phyloP scores from a whole-genome alignment of 371 early-diverging fungal genomes.

The Enterocytospora artemiae region DNA sequence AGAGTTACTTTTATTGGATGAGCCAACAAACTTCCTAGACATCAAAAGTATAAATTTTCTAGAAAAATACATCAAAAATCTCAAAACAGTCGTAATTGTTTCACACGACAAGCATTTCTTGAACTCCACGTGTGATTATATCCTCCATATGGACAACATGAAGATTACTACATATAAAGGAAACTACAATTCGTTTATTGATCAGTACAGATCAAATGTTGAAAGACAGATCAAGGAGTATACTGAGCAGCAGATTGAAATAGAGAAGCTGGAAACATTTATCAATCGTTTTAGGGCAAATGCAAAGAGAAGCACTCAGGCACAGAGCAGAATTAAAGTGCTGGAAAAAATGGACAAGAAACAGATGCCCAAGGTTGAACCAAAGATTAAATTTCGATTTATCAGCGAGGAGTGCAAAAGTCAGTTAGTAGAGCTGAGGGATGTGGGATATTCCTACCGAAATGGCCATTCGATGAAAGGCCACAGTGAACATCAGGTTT shows the following conservation, averaged over 20 bases:
- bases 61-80: constrained; percentile 72
- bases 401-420: constrained; percentile 7
- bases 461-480: neutral
- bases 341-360: constrained; percentile 69
- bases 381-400: constrained; percentile 42
- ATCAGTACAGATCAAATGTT: constrained; percentile 76
- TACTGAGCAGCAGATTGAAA: constrained; percentile 28
- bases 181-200: constrained; percentile 85
- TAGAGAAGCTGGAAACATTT: constrained; percentile 84
- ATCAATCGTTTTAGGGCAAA: constrained; percentile 95
- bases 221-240: constrained; percentile 77
- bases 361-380: constrained; percentile 20
- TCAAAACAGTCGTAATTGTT: constrained; percentile 77
- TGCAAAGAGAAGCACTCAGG: constrained; percentile 90
- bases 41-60: constrained; percentile 85
- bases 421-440: constrained; percentile 30
- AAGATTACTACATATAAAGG: constrained; percentile 79
- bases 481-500: too few relatives aligned
- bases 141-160: constrained; percentile 71
- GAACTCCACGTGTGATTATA: constrained; percentile 87
- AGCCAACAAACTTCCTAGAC: constrained; percentile 88
- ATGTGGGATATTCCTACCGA: constrained; percentile 33
- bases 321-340: constrained; percentile 89
- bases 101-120: constrained; percentile 93
- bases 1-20: constrained; percentile 87